These are phyloP conservation scores for Breynia disticha DNA, from an alignment of 441 rosid species.

Conservation along the genomic window DNA sequence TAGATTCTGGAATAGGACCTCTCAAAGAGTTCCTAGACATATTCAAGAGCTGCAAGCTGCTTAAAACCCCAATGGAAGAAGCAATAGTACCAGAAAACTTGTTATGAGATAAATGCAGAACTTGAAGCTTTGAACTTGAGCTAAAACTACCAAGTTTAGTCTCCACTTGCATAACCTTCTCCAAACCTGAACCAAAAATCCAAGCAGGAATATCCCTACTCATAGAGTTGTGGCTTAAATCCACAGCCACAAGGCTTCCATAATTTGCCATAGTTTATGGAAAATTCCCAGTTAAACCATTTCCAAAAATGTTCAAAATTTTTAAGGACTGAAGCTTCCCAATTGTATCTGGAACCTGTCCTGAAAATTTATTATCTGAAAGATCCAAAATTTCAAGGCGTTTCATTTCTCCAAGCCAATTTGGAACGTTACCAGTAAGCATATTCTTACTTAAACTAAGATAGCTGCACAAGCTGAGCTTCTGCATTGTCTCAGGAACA, in stretches of 20 bases:
- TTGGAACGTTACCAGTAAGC: slow-evolving; percentile 53
- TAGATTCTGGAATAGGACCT: slow-evolving; percentile 49
- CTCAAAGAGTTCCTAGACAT: slow-evolving; percentile 54
- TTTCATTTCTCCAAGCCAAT: slow-evolving; percentile 60
- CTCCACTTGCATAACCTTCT: slow-evolving; percentile 29
- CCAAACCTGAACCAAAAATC: slow-evolving; percentile 40
- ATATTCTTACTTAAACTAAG: slow-evolving; percentile 47
- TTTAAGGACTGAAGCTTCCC: slow-evolving; percentile 52
- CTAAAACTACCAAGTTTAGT: slow-evolving; percentile 20
- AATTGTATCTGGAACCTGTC: slow-evolving; percentile 50
- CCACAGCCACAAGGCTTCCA: slow-evolving; percentile 43
- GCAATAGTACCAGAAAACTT: slow-evolving; percentile 62
- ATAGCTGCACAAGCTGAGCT: slow-evolving; percentile 34
- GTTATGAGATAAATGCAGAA: slow-evolving; percentile 70
- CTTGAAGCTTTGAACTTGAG: slow-evolving; percentile 40
- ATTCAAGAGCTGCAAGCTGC: slow-evolving; percentile 51
- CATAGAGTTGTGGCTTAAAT: slow-evolving; percentile 58
- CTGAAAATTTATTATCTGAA: slow-evolving; percentile 57
- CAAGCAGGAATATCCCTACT: slow-evolving; percentile 59
- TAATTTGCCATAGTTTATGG: slow-evolving; percentile 47
- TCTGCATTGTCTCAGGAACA: slow-evolving; percentile 59
- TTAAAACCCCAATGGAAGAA: slow-evolving; percentile 35
- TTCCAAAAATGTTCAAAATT: slow-evolving; percentile 51
- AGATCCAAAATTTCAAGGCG: slow-evolving; percentile 68
- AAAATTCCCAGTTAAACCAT: slow-evolving; percentile 45